Percentiles rank a stretch among this genome's conserved stretches.
Evolutionary conservation across 805 yeast species (phyloP).

Genomic region (Yueomyces sp.): DNA sequence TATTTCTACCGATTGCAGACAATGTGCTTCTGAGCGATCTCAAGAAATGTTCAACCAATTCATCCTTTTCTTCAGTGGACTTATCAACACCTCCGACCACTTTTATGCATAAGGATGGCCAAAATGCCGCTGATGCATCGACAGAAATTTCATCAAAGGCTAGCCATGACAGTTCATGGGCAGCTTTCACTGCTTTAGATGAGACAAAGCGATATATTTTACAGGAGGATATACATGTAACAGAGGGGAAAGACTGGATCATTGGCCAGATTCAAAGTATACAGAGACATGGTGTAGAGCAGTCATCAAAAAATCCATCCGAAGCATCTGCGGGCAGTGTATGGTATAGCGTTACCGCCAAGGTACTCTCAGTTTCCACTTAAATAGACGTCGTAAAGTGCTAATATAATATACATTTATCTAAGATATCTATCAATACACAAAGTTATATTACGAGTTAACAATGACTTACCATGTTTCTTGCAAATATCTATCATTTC

Average conservation of each 20-base stretch:
- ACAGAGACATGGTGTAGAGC: constrained; percentile 39
- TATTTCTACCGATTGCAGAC: constrained; percentile 49
- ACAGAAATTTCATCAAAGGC: constrained; percentile 12
- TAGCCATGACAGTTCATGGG: constrained; percentile 53
- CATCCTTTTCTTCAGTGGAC: constrained; percentile 24
- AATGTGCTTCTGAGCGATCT: constrained; percentile 1
- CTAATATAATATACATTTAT: too few relatives aligned
- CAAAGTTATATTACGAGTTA: too few relatives aligned
- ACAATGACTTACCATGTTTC: constrained; percentile 61
- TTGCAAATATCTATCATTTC: constrained; percentile 55
- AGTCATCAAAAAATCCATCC: constrained; percentile 44
- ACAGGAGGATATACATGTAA: constrained; percentile 28
- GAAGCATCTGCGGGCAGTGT: constrained; percentile 44
- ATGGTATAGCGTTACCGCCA: constrained; percentile 55
- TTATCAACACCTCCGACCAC: constrained; percentile 21
- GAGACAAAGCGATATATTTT: constrained; percentile 79
- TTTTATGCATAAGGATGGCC: constrained; percentile 2
- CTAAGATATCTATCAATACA: background rate
- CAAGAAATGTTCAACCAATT: constrained; percentile 17
- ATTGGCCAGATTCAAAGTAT: constrained; percentile 56
- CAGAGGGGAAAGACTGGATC: constrained; percentile 60
- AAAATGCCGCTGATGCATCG: background rate
- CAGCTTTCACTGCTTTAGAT: constrained; percentile 66
- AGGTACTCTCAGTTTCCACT: constrained; percentile 2
- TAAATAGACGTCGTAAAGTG: background rate